Base-by-base conservation (phyloP, 2,329 filamentous ascomycete genomes). In the Microsporum ferrugineum region DNA sequence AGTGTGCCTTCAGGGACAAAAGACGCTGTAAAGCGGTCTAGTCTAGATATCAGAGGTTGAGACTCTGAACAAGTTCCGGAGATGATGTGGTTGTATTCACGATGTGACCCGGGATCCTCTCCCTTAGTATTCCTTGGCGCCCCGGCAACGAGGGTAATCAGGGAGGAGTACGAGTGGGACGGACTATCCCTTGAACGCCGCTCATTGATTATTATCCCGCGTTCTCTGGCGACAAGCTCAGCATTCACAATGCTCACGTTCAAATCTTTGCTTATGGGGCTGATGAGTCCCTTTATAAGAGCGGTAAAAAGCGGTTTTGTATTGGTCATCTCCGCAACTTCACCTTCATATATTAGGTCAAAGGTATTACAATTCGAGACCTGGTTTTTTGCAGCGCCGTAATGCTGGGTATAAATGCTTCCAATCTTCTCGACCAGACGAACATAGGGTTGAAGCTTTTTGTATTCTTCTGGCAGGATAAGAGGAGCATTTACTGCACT, bases 201-300 rank as follows among this genome's bases (percentile, higher is more conserved):
- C 75, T 92, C 89, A 69, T 86, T 88, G 69, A 94, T 85, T 51
- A 86, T 80, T 64, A 94, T 87, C 1, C 88, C 88, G 66, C 88
- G 88, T 67, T 91, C 87, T 65, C 84, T 86, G 23, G 88, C 88
- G 12, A 91, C 82, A 31, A 91, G 77, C 49, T 84, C 81, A 0
- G 88, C 88, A 68, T 94, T 92, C 66, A 94, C 88, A 63, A 94
- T 90, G 74, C 91, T 92, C 67, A 91, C 85, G 68, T 88, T 86
- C 10, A 83, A 72, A 0, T 82, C 84, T 41, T 85, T 84, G 61
- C 83, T 87, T 65, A 92, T 87, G 1, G 84, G 83, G 0, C 82
- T 80, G 5, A 88, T 80, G 0, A 94, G 79, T 0, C 89, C 89
- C 71, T 91, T 91, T 65, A 92, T 83, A 0, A 92, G 76, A 0